phyloP scores from a whole-genome alignment of 371 early-diverging fungal species.

The Saksenaea oblongispora region DNA sequence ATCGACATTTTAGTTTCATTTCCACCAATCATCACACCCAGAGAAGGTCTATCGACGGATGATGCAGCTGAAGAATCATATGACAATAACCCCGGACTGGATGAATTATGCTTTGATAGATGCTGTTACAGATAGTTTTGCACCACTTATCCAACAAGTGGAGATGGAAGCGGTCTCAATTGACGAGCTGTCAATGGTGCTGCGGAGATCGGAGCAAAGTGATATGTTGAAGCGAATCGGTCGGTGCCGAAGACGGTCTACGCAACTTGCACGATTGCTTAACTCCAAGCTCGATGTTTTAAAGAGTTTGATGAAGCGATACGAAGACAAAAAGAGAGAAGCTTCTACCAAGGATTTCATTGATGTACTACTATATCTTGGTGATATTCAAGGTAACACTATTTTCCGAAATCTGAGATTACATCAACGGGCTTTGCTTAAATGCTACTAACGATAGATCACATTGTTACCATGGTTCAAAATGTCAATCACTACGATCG shows the following conservation, averaged over 20 bases:
- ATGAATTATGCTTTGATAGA: slow-evolving; percentile 83
- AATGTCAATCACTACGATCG: slow-evolving; percentile 77
- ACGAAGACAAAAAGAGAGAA: slow-evolving; percentile 42
- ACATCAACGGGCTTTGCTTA: not conserved
- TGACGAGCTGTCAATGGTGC: slow-evolving; percentile 83
- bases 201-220: slow-evolving; percentile 70
- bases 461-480: slow-evolving; percentile 76
- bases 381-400: slow-evolving; percentile 81
- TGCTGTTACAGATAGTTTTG: slow-evolving; percentile 80
- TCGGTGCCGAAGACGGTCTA: slow-evolving; percentile 77
- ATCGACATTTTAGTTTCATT: slow-evolving; percentile 47
- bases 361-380: slow-evolving; percentile 74
- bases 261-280: slow-evolving; percentile 71
- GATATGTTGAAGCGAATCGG: slow-evolving; percentile 91
- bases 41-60: slow-evolving; percentile 35
- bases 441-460: slow-evolving; percentile 54
- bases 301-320: slow-evolving; percentile 78
- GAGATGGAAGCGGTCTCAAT: slow-evolving; percentile 87
- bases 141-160: slow-evolving; percentile 70
- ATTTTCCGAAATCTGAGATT: not conserved
- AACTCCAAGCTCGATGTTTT: slow-evolving; percentile 80
- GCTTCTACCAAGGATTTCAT: slow-evolving; percentile 24
- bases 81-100: slow-evolving; percentile 66
- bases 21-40: slow-evolving; percentile 29
- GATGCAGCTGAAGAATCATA: slow-evolving; percentile 39